Percentiles rank a stretch among this genome's conserved stretches.
Conservation (phyloP, 306 rosid species). For the Begonia loranthoides region DNA sequence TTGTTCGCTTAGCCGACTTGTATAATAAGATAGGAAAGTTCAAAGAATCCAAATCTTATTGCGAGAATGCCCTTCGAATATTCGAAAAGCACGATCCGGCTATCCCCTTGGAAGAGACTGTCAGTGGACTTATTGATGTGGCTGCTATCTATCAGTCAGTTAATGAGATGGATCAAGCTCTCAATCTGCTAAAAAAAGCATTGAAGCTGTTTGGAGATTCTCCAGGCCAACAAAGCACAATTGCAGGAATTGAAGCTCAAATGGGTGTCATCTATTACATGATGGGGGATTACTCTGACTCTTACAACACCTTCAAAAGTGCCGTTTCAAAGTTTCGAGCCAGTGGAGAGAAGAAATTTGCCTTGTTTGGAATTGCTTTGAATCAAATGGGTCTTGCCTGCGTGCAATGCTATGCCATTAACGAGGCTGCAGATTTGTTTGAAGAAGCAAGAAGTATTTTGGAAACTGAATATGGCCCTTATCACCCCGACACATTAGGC, state of each 20-base stretch:
- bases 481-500: conserved; percentile 66
- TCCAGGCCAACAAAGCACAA: conserved; percentile 56
- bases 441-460: conserved; percentile 62
- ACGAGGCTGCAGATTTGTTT: conserved; percentile 83
- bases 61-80: conserved; percentile 63
- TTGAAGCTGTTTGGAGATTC: conserved; percentile 39
- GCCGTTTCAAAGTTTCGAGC: conserved; percentile 47
- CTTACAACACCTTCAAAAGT: conserved; percentile 49
- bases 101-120: conserved; percentile 58
- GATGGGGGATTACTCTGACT: conserved; percentile 58
- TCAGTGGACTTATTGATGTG: conserved; percentile 64
- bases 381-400: conserved; percentile 91
- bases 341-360: conserved; percentile 61
- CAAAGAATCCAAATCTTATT: conserved; percentile 61
- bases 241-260: conserved; percentile 84
- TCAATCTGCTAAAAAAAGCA: conserved; percentile 71
- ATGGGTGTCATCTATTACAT: conserved; percentile 72
- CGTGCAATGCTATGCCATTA: conserved; percentile 56
- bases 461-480: conserved; percentile 73
- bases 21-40: conserved; percentile 69
- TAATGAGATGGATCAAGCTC: conserved; percentile 57
- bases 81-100: conserved; percentile 46
- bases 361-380: conserved; percentile 66
- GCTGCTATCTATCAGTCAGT: conserved; percentile 69
- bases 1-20: conserved; percentile 64